Conservation (phyloP, 1,284 basidiomycete genomes). For the Ganoderma boninense region DNA sequence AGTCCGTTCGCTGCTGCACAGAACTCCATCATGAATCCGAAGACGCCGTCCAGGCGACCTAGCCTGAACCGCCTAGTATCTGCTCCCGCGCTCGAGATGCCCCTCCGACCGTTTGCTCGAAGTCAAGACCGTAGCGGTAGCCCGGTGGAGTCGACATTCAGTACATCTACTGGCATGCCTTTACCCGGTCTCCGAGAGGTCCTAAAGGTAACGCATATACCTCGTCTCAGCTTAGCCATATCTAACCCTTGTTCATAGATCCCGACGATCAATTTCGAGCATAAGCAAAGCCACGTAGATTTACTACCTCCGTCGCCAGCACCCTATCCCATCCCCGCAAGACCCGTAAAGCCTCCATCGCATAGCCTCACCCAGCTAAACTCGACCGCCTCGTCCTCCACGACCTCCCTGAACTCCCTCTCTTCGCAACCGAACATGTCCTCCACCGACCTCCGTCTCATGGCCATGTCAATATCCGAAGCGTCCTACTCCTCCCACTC, state of each 20-base stretch:
- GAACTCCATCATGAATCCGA: slow-evolving; percentile 22
- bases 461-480: slow-evolving; percentile 25
- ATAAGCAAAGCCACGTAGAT: slow-evolving; percentile 73
- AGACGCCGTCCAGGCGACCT: slow-evolving; percentile 43
- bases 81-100: slow-evolving; percentile 57
- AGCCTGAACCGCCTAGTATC: slow-evolving; percentile 57
- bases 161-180: slow-evolving; percentile 44
- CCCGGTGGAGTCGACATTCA: slow-evolving; percentile 49
- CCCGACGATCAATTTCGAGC: slow-evolving; percentile 71
- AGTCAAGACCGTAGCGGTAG: slow-evolving; percentile 57
- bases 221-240: background rate
- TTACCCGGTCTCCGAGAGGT: slow-evolving; percentile 76
- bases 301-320: slow-evolving; percentile 83
- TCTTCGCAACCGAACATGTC: slow-evolving; percentile 38
- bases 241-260: slow-evolving; percentile 50
- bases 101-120: slow-evolving; percentile 53
- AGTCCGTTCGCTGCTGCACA: slow-evolving; percentile 26
- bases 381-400: slow-evolving; percentile 40
- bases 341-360: slow-evolving; percentile 45
- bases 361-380: slow-evolving; percentile 44
- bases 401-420: slow-evolving; percentile 41
- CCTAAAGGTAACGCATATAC: slow-evolving; percentile 59
- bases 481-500: slow-evolving; percentile 35
- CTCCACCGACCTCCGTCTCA: slow-evolving; percentile 32
- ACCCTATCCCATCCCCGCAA: slow-evolving; percentile 53